Evolutionary conservation across 305 asterid genomes (phyloP).

Genomic region (Lippia alba): DNA sequence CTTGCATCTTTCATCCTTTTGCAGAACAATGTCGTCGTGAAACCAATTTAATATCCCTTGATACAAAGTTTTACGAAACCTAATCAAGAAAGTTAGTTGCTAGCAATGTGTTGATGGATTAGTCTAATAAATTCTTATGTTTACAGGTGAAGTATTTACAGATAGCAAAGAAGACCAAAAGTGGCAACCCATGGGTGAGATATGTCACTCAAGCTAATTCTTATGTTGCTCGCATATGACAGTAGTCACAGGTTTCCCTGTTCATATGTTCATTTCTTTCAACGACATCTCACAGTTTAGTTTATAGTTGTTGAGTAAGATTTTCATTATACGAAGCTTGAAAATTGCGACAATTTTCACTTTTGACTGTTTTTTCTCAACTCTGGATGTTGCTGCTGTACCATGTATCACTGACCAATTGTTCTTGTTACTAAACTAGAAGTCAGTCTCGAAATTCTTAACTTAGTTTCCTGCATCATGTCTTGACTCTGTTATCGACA

Average conservation of each 20-base stretch:
- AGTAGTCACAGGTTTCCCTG: conserved; percentile 3
- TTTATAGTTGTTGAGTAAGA: conserved; percentile 3
- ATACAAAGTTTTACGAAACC: neutral
- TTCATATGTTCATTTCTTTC: conserved; percentile 8
- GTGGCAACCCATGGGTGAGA: conserved; percentile 95
- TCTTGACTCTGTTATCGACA: neutral
- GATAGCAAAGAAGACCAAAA: conserved; percentile 86
- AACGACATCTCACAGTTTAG: neutral
- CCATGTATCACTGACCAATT: neutral
- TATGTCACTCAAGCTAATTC: conserved; percentile 96
- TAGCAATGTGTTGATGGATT: conserved; percentile 18
- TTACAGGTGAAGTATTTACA: conserved; percentile 94
- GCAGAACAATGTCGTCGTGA: neutral
- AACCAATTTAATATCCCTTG: neutral
- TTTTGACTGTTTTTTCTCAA: neutral
- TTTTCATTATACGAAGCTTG: conserved; percentile 10
- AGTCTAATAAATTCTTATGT: conserved; percentile 26
- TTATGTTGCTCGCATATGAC: conserved; percentile 93
- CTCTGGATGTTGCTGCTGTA: neutral
- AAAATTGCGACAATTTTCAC: neutral
- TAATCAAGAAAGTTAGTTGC: neutral
- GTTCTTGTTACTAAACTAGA: neutral
- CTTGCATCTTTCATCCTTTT: neutral
- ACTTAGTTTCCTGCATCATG: too few relatives aligned
- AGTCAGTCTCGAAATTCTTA: neutral